Evolutionary conservation across 1,139 yeast species (phyloP).

Genomic region (Nakaseomyces kungkrabaensis): DNA sequence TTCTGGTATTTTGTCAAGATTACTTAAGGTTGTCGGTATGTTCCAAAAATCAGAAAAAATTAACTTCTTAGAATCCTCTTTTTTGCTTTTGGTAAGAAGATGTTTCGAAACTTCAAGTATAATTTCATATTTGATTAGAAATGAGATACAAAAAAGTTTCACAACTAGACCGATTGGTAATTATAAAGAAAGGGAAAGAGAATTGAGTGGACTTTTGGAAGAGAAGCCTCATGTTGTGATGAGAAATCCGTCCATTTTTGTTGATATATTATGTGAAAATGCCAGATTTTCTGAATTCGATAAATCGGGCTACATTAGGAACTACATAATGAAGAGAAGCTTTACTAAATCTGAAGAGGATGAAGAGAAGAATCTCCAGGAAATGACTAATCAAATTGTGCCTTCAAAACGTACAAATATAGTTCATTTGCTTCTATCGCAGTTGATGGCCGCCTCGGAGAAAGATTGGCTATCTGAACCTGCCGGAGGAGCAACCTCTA

Average conservation of each 20-base stretch:
- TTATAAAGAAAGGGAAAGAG: constrained; percentile 32
- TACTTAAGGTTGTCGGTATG: constrained; percentile 28
- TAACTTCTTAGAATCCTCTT: constrained; percentile 29
- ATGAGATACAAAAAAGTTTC: constrained; percentile 38
- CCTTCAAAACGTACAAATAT: constrained; percentile 42
- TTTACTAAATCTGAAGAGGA: constrained; percentile 31
- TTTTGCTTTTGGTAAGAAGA: constrained; percentile 48
- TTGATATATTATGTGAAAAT: constrained; percentile 42
- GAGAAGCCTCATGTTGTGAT: constrained; percentile 48
- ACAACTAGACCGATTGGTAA: constrained; percentile 29
- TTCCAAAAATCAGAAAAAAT: constrained; percentile 28
- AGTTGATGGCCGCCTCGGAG: constrained; percentile 49
- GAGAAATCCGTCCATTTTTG: constrained; percentile 48
- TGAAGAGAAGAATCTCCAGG: constrained; percentile 28
- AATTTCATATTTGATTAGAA: constrained; percentile 40
- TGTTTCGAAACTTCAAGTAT: constrained; percentile 56
- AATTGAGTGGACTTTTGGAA: constrained; percentile 43
- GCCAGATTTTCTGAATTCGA: constrained; percentile 42
- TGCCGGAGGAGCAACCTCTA: constrained; percentile 15
- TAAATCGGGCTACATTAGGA: constrained; percentile 29
- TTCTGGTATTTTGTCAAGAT: constrained; percentile 35
- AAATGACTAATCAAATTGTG: constrained; percentile 4
- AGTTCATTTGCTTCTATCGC: constrained; percentile 50
- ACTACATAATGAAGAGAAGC: constrained; percentile 22
- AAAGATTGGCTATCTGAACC: constrained; percentile 42